Base-by-base conservation (phyloP, 257 asterid genomes). In the Voacanga thouarsii region DNA sequence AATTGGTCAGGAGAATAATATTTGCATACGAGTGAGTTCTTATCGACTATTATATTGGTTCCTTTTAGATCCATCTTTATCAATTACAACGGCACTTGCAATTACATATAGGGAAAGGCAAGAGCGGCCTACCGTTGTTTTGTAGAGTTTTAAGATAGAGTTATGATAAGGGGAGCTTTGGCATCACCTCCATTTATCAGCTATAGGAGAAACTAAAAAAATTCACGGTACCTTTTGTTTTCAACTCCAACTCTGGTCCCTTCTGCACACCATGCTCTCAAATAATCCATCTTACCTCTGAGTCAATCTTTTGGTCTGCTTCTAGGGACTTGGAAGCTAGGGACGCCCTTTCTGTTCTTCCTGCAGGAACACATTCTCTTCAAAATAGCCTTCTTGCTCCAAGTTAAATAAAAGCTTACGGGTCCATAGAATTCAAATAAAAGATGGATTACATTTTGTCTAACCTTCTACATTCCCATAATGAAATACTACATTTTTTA, bases 321-420 rank as follows among this genome's bases (percentile, higher is more conserved):
- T 83, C 82, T 67, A 61, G 16, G 85, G 50, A 6, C 87, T 87
- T 43, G 88, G 89, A 75, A 85, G 63, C 79, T 26, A 2, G 26
- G 60, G 60, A 53, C 8, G 8, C 60, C 18, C 60, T 19, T 15
- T 18, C n/a, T 18, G 2, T 8, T 53, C 60, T 12, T 28, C 11
- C 28, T 1, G 16, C 18, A 60, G 30, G 67, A 61, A 12, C 41
- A 26, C 43, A 61, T 28, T 26, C 68, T 26, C 65, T n/a, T 61
- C 68, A 5, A 28, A 26, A 8, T 61, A 61, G 43, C 68, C 21
- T 12, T 61, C 41, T 26, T 24, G 67, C 1, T 26, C 43, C 41
- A 28, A 43, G 12, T 61, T 43, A 18, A 53, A 28, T 61, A 30
- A 28, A 12, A 61, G 21, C 41, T 61, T 61, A 3, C 15, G 7